phyloP scores from a whole-genome alignment of 2,329 filamentous ascomycete genomes.

The Escovopsis sp. region DNA sequence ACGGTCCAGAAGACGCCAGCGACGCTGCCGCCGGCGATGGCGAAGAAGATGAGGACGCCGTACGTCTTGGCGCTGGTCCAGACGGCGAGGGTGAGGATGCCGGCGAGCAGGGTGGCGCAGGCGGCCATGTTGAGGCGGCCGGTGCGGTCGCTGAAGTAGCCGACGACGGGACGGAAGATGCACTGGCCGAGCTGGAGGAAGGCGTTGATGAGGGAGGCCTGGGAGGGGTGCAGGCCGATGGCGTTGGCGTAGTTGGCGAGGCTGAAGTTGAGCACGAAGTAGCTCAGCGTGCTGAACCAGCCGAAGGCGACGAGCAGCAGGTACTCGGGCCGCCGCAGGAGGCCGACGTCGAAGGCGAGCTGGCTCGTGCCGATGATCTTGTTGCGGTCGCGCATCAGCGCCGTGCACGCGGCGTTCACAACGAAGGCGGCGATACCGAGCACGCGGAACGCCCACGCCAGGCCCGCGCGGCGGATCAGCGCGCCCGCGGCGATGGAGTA shows the following conservation, averaged over 20 bases:
- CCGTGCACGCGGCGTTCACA: slow-evolving; percentile 46
- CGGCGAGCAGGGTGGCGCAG: slow-evolving; percentile 46
- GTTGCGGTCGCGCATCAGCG: slow-evolving; percentile 57
- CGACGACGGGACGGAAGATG: slow-evolving; percentile 55
- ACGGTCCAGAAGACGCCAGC: slow-evolving; percentile 59
- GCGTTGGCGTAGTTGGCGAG: slow-evolving; percentile 56
- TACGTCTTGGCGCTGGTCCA: slow-evolving; percentile 55
- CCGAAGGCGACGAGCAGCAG: slow-evolving; percentile 50
- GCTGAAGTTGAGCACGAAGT: slow-evolving; percentile 63
- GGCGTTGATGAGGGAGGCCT: slow-evolving; percentile 58
- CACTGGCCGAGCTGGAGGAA: slow-evolving; percentile 54
- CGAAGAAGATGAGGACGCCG: slow-evolving; percentile 55
- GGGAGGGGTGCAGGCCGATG: slow-evolving; percentile 49
- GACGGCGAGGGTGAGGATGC: slow-evolving; percentile 50
- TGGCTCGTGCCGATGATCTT: slow-evolving; percentile 52
- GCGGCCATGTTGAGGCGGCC: slow-evolving; percentile 61
- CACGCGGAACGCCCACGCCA: slow-evolving; percentile 52
- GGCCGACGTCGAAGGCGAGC: slow-evolving; percentile 45
- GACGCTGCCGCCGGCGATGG: slow-evolving; percentile 53
- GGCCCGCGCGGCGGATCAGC: slow-evolving; percentile 48
- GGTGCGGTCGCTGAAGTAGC: slow-evolving; percentile 53
- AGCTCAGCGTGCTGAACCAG: slow-evolving; percentile 57
- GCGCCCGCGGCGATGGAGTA: slow-evolving; percentile 54
- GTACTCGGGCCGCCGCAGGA: slow-evolving; percentile 49
- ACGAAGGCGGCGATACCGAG: slow-evolving; percentile 47